Conservation (phyloP, 345 rosid species). For the Clausena lansium region DNA sequence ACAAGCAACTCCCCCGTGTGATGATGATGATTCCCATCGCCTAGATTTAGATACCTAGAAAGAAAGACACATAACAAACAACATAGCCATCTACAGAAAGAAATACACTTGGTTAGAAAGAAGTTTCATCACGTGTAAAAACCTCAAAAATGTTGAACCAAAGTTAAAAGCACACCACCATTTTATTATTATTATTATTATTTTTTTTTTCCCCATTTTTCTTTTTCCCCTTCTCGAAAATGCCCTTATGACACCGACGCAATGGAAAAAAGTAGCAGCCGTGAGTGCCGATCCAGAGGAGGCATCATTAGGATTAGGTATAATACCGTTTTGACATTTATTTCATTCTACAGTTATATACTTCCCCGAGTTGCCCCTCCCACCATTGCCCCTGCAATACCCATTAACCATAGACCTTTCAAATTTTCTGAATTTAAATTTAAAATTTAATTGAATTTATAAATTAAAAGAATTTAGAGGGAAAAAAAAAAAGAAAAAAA, state of each 20-base stretch:
- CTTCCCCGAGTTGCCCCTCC: neutral
- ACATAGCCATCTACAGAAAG: no score
- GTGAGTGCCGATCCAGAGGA: neutral
- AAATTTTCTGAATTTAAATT: neutral
- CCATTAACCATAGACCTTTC: neutral
- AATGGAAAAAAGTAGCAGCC: neutral
- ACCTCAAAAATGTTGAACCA: neutral
- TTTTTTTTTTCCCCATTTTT: neutral
- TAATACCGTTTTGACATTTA: neutral
- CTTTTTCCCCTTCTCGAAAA: neutral
- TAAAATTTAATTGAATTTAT: neutral
- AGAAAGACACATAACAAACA: no score
- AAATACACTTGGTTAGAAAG: neutral
- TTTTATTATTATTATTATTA: no score
- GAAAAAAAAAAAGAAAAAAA: neutral
- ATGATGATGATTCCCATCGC: neutral
- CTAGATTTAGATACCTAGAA: neutral
- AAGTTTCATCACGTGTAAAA: neutral
- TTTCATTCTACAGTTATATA: neutral
- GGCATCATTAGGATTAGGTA: neutral
- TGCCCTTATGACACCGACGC: neutral
- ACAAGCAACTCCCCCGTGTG: neutral
- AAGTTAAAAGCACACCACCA: no score
- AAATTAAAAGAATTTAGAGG: neutral
- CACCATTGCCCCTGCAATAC: neutral